phyloP scores from a whole-genome alignment of 495 filamentous ascomycete genomes.

The Chaetomium tenue region DNA sequence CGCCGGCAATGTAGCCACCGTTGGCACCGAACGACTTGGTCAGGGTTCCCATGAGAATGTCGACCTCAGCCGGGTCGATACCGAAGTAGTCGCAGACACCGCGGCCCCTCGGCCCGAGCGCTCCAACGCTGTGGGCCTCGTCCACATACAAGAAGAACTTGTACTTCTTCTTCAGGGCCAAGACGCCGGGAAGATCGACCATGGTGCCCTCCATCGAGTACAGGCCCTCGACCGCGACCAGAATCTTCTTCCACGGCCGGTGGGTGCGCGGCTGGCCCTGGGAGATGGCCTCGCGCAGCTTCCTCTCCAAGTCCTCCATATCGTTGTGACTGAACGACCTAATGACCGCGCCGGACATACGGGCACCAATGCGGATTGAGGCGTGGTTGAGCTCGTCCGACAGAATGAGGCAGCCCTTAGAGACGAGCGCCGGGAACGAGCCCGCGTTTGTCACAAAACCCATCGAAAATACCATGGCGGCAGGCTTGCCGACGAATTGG shows the following conservation, averaged over 20 bases:
- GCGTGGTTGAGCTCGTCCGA: conserved; percentile 98
- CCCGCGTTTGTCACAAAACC: conserved; percentile 93
- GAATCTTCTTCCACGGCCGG: conserved; percentile 97
- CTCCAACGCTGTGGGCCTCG: conserved; percentile 95
- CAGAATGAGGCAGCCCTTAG: conserved; percentile 88
- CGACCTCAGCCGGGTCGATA: conserved; percentile 81
- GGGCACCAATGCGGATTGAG: conserved; percentile 91
- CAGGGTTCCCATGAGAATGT: conserved; percentile 96
- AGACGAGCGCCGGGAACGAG: conserved; percentile 84
- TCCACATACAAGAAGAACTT: conserved; percentile 95
- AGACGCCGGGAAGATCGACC: conserved; percentile 86
- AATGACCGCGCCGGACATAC: conserved; percentile 91
- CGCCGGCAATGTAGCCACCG: conserved; percentile 90
- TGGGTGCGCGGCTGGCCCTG: conserved; percentile 96
- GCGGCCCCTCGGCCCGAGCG: conserved; percentile 79
- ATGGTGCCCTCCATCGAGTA: conserved; percentile 99
- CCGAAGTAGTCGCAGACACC: conserved; percentile 98
- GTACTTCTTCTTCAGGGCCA: conserved; percentile 87
- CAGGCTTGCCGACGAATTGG: conserved; percentile 86
- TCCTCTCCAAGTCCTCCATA: conserved; percentile 78
- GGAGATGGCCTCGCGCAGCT: conserved; percentile 85
- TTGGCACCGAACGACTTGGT: conserved; percentile 99
- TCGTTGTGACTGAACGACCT: conserved; percentile 97
- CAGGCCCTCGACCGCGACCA: conserved; percentile 92
- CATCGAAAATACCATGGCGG: conserved; percentile 98